Conservation (phyloP, 2,329 filamentous ascomycete species). For the Tolypocladium endophyticum region DNA sequence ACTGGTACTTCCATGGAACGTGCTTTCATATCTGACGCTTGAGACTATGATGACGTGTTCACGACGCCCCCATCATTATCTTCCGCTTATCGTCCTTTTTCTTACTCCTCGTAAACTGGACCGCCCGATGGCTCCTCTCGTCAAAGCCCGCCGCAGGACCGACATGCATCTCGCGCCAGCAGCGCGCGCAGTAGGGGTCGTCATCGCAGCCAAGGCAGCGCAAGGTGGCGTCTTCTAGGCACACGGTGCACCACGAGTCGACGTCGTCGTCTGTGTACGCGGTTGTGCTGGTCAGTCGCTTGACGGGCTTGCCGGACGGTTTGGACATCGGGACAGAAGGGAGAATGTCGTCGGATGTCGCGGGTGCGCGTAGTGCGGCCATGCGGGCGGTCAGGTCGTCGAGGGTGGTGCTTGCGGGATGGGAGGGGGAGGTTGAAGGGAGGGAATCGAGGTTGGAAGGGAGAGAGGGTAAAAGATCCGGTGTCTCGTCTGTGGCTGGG, state of each 20-base stretch:
- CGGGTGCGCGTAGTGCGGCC: slow-evolving; percentile 35
- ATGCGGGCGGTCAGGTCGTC: slow-evolving; percentile 41
- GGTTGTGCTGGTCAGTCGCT: slow-evolving; percentile 25
- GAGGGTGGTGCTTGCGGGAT: slow-evolving; percentile 16
- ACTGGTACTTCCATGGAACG: not conserved
- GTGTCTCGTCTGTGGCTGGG: not conserved
- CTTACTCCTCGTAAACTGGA: slow-evolving; percentile 38
- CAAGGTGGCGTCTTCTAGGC: slow-evolving; percentile 65
- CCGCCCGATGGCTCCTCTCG: slow-evolving; percentile 58
- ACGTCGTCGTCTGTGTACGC: slow-evolving; percentile 59
- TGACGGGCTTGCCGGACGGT: slow-evolving; percentile 30
- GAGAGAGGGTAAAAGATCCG: slow-evolving; percentile 30
- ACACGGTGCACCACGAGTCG: slow-evolving; percentile 73
- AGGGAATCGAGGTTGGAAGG: slow-evolving; percentile 32
- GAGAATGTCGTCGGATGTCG: slow-evolving; percentile 19
- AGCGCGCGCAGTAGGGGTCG: slow-evolving; percentile 65
- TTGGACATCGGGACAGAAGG: slow-evolving; percentile 39
- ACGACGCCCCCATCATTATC: slow-evolving; percentile 24
- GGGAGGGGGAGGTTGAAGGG: slow-evolving; percentile 10
- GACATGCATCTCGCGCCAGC: slow-evolving; percentile 74
- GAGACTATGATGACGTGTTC: not conserved
- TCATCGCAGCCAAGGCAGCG: slow-evolving; percentile 61
- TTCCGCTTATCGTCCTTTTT: slow-evolving; percentile 20
- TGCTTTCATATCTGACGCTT: not conserved
- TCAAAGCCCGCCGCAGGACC: slow-evolving; percentile 60